Conservation (phyloP, 2,329 filamentous ascomycete genomes). For the Colletotrichum salicis region DNA sequence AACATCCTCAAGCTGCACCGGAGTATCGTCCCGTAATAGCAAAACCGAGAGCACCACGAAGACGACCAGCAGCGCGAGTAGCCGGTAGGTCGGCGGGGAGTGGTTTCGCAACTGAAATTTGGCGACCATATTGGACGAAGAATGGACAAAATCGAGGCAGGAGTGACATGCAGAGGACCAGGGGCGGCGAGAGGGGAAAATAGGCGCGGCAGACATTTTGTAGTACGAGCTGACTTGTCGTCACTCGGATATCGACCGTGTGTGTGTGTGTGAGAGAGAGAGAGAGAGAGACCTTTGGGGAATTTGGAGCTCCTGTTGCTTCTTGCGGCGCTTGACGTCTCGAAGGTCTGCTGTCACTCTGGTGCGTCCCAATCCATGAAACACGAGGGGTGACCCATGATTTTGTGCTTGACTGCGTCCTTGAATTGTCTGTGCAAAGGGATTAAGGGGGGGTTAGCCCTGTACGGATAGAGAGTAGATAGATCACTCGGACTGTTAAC, state of each 20-base stretch:
- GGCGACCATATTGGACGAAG: slow-evolving; percentile 26
- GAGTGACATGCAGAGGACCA: background rate
- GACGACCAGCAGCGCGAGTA: slow-evolving; percentile 28
- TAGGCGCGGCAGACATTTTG: slow-evolving; percentile 18
- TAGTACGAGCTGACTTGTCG: slow-evolving; percentile 18
- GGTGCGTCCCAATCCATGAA: slow-evolving; percentile 21
- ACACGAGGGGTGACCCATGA: slow-evolving; percentile 31
- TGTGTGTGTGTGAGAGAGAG: too few relatives aligned
- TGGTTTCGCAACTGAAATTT: slow-evolving; percentile 30
- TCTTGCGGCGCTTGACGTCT: slow-evolving; percentile 34
- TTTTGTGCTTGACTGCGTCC: slow-evolving; percentile 15
- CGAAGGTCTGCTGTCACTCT: slow-evolving; percentile 21
- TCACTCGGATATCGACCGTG: slow-evolving; percentile 20
- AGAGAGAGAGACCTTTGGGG: slow-evolving; percentile 5
- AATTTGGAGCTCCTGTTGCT: slow-evolving; percentile 1
- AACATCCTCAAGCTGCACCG: background rate
- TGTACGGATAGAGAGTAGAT: background rate
- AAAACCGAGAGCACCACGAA: slow-evolving; percentile 23
- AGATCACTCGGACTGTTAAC: slow-evolving; percentile 25
- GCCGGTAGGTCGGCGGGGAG: slow-evolving; percentile 30
- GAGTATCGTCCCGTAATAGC: slow-evolving; percentile 8
- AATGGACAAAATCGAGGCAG: background rate
- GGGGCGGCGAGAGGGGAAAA: background rate
- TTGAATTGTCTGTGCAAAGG: slow-evolving; percentile 28
- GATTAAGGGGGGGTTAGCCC: background rate